A percentile compares a stretch with the other conserved stretches of the same genome.
Evolutionary conservation across 805 yeast species (phyloP).

Genomic region (Zygosaccharomyces gambellarensis): DNA sequence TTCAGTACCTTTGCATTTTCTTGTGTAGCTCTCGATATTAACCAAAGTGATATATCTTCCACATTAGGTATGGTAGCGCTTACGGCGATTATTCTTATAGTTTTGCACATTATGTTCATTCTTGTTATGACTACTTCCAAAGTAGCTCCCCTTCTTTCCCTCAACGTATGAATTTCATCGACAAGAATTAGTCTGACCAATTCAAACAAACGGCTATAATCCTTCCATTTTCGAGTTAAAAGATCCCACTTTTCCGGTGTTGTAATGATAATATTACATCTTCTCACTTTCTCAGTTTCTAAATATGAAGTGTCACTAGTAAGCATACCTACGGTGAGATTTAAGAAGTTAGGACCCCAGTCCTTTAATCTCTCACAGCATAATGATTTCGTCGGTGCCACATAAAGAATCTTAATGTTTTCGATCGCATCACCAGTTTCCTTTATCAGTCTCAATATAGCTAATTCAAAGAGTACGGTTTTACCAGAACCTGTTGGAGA

Average conservation of each 20-base stretch:
- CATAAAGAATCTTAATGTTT: constrained; percentile 38
- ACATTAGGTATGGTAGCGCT: constrained; percentile 55
- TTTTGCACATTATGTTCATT: constrained; percentile 39
- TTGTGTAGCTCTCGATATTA: constrained; percentile 25
- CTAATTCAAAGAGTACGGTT: constrained; percentile 50
- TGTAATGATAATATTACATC: constrained; percentile 49
- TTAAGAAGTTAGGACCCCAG: constrained; percentile 43
- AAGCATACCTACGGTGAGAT: constrained; percentile 44
- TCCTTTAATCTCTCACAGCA: constrained; percentile 46
- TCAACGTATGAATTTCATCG: constrained; percentile 46
- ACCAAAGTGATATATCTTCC: constrained; percentile 44
- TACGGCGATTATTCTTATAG: constrained; percentile 42
- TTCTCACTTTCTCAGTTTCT: constrained; percentile 43
- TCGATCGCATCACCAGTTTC: constrained; percentile 6
- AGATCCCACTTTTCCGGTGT: constrained; percentile 64
- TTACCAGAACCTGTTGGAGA: constrained; percentile 62
- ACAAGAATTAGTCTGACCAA: constrained; percentile 42
- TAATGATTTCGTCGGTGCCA: constrained; percentile 58
- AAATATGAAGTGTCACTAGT: constrained; percentile 50
- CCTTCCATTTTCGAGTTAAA: constrained; percentile 48
- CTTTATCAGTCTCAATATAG: constrained; percentile 39
- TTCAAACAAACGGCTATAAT: constrained; percentile 38
- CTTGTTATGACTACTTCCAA: constrained; percentile 46
- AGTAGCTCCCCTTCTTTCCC: constrained; percentile 45
- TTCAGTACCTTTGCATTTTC: constrained; percentile 36